phyloP scores from a whole-genome alignment of 2,329 filamentous ascomycete genomes.

The Penicillium corylophilum region DNA sequence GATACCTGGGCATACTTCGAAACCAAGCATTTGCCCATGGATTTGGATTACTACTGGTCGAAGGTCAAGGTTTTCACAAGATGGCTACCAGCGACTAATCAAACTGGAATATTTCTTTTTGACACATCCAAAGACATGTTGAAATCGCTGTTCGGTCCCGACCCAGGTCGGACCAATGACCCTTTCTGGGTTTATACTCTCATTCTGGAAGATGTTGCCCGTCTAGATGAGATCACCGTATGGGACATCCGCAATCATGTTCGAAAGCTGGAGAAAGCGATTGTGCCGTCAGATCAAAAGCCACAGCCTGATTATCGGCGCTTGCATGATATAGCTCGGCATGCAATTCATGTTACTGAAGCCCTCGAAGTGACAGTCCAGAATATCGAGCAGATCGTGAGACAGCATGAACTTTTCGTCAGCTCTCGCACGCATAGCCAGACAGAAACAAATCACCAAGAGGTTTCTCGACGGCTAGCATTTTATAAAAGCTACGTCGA shows the following conservation, averaged over 20 bases:
- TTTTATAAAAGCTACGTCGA: conserved; percentile 22
- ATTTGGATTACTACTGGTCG: conserved; percentile 9
- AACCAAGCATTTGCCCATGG: conserved; percentile 5
- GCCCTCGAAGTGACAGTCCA: conserved; percentile 27
- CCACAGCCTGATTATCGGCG: conserved; percentile 22
- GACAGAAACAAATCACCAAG: conserved; percentile 1
- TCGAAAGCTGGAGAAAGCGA: conserved; percentile 23
- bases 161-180: conserved; percentile 6
- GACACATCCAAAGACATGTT: conserved; percentile 4
- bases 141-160: background rate
- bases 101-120: conserved; percentile 18
- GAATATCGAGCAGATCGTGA: conserved; percentile 23
- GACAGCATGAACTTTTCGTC: conserved; percentile 14
- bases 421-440: background rate
- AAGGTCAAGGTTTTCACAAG: conserved; percentile 17
- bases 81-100: conserved; percentile 14
- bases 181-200: conserved; percentile 20
- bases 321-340: conserved; percentile 31
- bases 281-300: conserved; percentile 1
- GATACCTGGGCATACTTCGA: conserved; percentile 21
- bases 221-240: conserved; percentile 27
- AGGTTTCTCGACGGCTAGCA: conserved; percentile 21
- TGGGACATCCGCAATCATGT: conserved; percentile 29
- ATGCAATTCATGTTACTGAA: conserved; percentile 34
- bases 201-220: conserved; percentile 17